A percentile compares a stretch with the other conserved stretches of the same genome.
These are phyloP conservation scores for Hymenochaete sp. DNA, from an alignment of 1,284 basidiomycete genomes.

Conservation along the genomic window DNA sequence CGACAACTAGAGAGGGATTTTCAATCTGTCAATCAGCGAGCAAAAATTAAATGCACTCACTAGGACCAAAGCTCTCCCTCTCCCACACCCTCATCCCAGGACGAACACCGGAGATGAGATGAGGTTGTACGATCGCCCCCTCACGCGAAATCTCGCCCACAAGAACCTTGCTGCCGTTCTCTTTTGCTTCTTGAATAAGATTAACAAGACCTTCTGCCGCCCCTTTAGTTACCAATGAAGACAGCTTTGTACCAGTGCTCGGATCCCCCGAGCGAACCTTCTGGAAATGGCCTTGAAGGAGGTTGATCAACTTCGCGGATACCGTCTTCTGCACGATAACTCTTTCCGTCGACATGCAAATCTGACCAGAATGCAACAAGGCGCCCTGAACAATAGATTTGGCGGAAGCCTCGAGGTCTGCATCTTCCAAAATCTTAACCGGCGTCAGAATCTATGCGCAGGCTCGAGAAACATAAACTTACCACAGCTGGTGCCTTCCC, in stretches of 20 bases:
- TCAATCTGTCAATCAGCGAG: constrained; percentile 7
- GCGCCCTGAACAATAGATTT: constrained; percentile 47
- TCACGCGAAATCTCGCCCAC: constrained; percentile 37
- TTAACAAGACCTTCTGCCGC: constrained; percentile 42
- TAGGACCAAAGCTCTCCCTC: constrained; percentile 53
- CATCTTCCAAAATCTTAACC: constrained; percentile 47
- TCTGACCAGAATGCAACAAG: constrained; percentile 54
- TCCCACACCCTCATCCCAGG: constrained; percentile 45
- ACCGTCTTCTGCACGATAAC: constrained; percentile 46
- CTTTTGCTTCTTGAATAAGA: constrained; percentile 43
- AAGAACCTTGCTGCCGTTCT: constrained; percentile 43
- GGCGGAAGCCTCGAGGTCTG: constrained; percentile 50
- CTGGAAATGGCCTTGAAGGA: constrained; percentile 27
- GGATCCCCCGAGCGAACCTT: constrained; percentile 32
- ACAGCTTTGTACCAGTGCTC: constrained; percentile 23
- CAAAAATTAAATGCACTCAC: constrained; percentile 26
- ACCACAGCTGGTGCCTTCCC: constrained; percentile 69
- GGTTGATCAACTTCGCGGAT: constrained; percentile 30
- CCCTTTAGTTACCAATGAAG: constrained; percentile 39
- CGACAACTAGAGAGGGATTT: constrained; percentile 34
- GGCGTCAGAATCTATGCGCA: not conserved
- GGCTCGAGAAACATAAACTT: constrained; percentile 17
- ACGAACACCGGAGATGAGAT: constrained; percentile 41
- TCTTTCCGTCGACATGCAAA: constrained; percentile 66
- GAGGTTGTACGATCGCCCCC: constrained; percentile 43